phyloP scores from a whole-genome alignment of 2,329 filamentous ascomycete species.

The Orbilia blumenaviensis region DNA sequence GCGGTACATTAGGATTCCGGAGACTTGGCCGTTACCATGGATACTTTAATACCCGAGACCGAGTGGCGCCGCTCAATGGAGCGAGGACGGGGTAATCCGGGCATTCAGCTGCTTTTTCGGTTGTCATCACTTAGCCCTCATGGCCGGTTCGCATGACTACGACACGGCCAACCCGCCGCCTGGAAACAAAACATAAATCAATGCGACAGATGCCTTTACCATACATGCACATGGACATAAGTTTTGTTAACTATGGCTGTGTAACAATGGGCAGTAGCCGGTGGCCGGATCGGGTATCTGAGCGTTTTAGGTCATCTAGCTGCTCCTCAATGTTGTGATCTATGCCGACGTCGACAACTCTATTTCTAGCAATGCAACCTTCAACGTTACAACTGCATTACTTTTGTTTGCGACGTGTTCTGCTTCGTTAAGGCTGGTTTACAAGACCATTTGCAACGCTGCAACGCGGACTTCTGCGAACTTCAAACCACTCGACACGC shows the following conservation, averaged over 20 bases:
- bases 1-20: background rate
- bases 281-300: background rate
- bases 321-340: background rate
- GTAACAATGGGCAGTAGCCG: background rate
- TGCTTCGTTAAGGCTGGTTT: no score
- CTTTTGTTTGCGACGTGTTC: no score
- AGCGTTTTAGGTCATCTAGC: background rate
- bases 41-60: slow-evolving; percentile 3
- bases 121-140: no score
- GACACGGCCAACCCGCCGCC: no score
- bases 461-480: no score
- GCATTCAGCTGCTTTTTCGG: background rate
- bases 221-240: background rate
- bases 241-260: background rate
- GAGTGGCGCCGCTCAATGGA: slow-evolving; percentile 42
- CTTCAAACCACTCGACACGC: no score
- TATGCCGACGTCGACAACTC: background rate
- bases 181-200: no score
- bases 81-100: slow-evolving; percentile 51
- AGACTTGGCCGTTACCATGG: no score
- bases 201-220: no score
- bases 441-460: no score
- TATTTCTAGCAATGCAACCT: background rate
- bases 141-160: no score
- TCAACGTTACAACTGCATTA: no score